A percentile compares a stretch with the other conserved stretches of the same genome.
These are phyloP conservation scores for Cymbidium sinense DNA, from an alignment of 106 monocot species.

Conservation along the genomic window DNA sequence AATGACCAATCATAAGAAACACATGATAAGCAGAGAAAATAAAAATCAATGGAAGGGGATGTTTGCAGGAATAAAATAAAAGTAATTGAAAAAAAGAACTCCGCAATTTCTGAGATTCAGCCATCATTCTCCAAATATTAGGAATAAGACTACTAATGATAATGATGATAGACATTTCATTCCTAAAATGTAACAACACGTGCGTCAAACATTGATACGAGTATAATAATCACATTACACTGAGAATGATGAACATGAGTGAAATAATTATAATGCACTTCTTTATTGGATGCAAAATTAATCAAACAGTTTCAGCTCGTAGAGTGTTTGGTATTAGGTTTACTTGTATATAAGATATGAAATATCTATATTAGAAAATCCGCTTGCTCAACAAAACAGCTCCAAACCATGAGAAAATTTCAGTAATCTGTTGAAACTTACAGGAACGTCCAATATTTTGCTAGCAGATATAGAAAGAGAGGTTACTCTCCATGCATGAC, in stretches of 20 bases:
- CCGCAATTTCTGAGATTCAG: not conserved
- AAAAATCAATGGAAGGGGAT: not conserved
- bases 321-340: not conserved
- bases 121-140: not conserved
- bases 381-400: not conserved
- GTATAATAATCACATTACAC: not conserved
- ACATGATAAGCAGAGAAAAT: not conserved
- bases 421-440: slow-evolving; percentile 35
- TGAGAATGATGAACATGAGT: not conserved
- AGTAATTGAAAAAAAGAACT: not conserved
- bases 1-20: too few relatives aligned
- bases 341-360: not conserved
- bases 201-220: not conserved
- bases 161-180: not conserved
- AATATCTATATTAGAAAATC: not conserved
- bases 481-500: slow-evolving; percentile 61
- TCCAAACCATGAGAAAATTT: not conserved
- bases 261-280: slow-evolving; percentile 2
- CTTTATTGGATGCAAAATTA: not conserved
- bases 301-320: not conserved
- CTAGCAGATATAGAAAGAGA: slow-evolving; percentile 87
- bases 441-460: slow-evolving; percentile 85
- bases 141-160: not conserved
- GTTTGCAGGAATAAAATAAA: not conserved
- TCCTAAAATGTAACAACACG: not conserved